Conservation (phyloP, 805 yeast species). For the Starmerella floricola region DNA sequence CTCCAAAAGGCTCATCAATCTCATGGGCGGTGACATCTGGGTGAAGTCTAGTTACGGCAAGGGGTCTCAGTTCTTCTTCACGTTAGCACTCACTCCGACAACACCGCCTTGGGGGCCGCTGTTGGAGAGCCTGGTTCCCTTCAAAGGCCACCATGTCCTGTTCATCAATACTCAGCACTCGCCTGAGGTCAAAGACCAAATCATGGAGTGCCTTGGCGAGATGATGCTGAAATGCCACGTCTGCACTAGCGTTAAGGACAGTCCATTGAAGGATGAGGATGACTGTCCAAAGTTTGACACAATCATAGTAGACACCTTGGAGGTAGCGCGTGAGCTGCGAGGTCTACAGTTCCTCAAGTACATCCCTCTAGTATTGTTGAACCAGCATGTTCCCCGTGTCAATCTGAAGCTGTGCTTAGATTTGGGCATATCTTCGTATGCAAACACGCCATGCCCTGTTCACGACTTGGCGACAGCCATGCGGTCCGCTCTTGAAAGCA, state of each 20-base stretch:
- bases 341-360: constrained; percentile 66
- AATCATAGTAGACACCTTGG: constrained; percentile 69
- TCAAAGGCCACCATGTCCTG: constrained; percentile 55
- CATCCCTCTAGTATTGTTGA: constrained; percentile 69
- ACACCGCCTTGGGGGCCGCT: constrained; percentile 47
- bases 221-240: constrained; percentile 53
- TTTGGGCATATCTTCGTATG: constrained; percentile 75
- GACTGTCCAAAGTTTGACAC: constrained; percentile 50
- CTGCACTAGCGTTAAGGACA: constrained; percentile 43
- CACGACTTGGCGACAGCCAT: constrained; percentile 72
- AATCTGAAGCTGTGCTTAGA: constrained; percentile 75
- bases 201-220: constrained; percentile 39
- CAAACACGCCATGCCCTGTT: constrained; percentile 76
- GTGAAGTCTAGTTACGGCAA: constrained; percentile 67
- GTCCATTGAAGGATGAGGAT: constrained; percentile 34
- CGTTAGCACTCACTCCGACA: constrained; percentile 68
- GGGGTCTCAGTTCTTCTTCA: constrained; percentile 76
- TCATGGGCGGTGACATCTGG: constrained; percentile 94
- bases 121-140: constrained; percentile 58
- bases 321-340: constrained; percentile 58
- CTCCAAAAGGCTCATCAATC: constrained; percentile 72
- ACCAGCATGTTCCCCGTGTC: constrained; percentile 61
- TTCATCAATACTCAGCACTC: constrained; percentile 58
- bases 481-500: constrained; percentile 72
- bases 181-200: constrained; percentile 38